Percentiles rank a stretch among this genome's conserved stretches.
Conservation (phyloP, 129 eudicot species). For the Chrysanthemum makinoi region DNA sequence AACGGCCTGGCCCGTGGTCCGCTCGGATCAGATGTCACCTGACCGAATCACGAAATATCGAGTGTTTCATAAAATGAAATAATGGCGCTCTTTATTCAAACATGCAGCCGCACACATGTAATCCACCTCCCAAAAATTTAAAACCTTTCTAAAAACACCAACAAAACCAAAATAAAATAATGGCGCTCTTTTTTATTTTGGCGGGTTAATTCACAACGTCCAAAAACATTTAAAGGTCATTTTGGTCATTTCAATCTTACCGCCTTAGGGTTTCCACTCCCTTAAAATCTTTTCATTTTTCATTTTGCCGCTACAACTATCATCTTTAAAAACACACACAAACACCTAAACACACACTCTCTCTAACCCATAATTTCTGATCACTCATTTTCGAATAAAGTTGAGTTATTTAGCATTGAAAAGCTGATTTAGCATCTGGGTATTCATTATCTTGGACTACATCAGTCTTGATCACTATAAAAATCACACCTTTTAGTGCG, state of each 20-base stretch:
- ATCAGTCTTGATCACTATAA: background rate
- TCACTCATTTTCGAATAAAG: background rate
- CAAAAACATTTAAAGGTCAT: conserved; percentile 39
- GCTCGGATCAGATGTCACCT: no score
- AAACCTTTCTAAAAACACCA: conserved; percentile 3
- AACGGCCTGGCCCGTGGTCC: no score
- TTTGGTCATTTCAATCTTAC: conserved; percentile 45
- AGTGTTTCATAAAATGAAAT: background rate
- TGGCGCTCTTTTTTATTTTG: conserved; percentile 49
- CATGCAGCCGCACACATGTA: conserved; percentile 38
- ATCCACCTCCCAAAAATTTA: conserved; percentile 17
- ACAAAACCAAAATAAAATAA: conserved; percentile 17
- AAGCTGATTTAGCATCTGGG: conserved; percentile 9
- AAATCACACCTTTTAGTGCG: background rate
- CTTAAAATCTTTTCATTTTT: conserved; percentile 38
- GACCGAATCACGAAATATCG: no score
- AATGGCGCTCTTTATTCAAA: conserved; percentile 32
- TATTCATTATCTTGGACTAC: background rate
- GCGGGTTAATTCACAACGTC: conserved; percentile 37
- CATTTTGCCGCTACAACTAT: conserved; percentile 40
- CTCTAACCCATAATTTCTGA: background rate
- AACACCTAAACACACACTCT: background rate
- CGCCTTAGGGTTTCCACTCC: conserved; percentile 67
- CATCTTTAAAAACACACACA: background rate
- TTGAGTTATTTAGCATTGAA: background rate